Evolutionary conservation across 306 rosid genomes (phyloP).

Genomic region (Prunus mume): DNA sequence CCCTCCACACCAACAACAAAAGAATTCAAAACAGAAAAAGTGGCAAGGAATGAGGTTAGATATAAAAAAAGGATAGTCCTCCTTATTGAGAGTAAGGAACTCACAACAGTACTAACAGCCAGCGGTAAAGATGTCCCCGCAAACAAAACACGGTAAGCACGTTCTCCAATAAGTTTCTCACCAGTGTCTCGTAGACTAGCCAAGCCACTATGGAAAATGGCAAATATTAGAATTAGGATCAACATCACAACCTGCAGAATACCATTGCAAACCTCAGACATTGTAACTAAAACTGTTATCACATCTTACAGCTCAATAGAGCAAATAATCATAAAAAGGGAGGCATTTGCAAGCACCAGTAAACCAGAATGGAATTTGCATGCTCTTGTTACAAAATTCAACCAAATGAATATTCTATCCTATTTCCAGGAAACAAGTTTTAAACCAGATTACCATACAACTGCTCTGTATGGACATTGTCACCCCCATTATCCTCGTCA

Average conservation of each 20-base stretch:
- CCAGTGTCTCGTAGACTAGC: constrained; percentile 79
- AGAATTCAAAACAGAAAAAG: constrained; percentile 6
- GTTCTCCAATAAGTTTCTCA: constrained; percentile 86
- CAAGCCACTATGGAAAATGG: constrained; percentile 78
- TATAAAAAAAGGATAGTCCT: not conserved
- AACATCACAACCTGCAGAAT: constrained; percentile 79
- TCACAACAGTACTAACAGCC: constrained; percentile 86
- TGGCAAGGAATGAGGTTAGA: not conserved
- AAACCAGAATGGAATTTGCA: not conserved
- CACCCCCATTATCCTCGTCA: not conserved
- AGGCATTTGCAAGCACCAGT: not conserved
- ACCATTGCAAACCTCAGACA: constrained; percentile 29
- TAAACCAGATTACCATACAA: not conserved
- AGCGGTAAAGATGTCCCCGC: constrained; percentile 85
- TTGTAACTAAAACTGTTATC: not conserved
- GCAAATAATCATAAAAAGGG: not conserved
- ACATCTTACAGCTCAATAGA: not conserved
- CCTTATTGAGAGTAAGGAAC: constrained; percentile 23
- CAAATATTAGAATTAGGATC: constrained; percentile 65
- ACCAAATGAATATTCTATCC: not conserved
- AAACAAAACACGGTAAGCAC: constrained; percentile 90
- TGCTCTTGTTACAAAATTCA: not conserved
- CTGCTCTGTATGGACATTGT: not conserved
- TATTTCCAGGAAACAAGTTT: not conserved
- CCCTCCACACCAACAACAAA: not conserved